Evolutionary conservation across 2,329 filamentous ascomycete species (phyloP).

Genomic region (Fusarium chaquense): DNA sequence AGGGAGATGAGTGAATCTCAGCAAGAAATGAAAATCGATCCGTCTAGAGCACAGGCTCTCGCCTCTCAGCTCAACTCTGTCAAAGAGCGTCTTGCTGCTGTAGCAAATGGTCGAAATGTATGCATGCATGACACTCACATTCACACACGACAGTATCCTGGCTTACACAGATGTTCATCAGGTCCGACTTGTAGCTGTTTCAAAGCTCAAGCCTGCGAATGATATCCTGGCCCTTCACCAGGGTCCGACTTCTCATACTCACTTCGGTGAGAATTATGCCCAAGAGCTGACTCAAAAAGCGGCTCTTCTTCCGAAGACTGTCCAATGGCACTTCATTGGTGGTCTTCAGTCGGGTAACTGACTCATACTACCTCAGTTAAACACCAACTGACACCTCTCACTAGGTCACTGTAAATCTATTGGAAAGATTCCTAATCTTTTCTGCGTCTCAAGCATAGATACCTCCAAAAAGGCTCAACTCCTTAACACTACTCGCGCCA

Average conservation of each 20-base stretch:
- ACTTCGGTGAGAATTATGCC: slow-evolving; percentile 98
- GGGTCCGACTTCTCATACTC: slow-evolving; percentile 68
- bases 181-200: slow-evolving; percentile 92
- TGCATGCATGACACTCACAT: slow-evolving; percentile 44
- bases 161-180: slow-evolving; percentile 51
- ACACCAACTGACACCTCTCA: slow-evolving; percentile 13
- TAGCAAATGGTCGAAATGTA: slow-evolving; percentile 67
- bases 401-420: slow-evolving; percentile 89
- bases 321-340: slow-evolving; percentile 97
- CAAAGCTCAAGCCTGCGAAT: slow-evolving; percentile 92
- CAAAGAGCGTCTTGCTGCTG: slow-evolving; percentile 66
- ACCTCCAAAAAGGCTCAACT: slow-evolving; percentile 86
- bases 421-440: slow-evolving; percentile 88
- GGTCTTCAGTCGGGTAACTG: slow-evolving; percentile 79
- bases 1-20: slow-evolving; percentile 57
- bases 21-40: slow-evolving; percentile 71
- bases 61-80: slow-evolving; percentile 72
- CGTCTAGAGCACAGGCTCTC: slow-evolving; percentile 71
- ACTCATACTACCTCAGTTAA: neutral
- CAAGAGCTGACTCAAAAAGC: slow-evolving; percentile 92
- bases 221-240: slow-evolving; percentile 89
- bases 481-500: slow-evolving; percentile 80
- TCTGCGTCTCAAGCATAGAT: slow-evolving; percentile 92
- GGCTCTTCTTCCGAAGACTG: slow-evolving; percentile 76
- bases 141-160: neutral